Base-by-base conservation (phyloP, 2,329 filamentous ascomycete species). In the Pleurostoma richardsiae region DNA sequence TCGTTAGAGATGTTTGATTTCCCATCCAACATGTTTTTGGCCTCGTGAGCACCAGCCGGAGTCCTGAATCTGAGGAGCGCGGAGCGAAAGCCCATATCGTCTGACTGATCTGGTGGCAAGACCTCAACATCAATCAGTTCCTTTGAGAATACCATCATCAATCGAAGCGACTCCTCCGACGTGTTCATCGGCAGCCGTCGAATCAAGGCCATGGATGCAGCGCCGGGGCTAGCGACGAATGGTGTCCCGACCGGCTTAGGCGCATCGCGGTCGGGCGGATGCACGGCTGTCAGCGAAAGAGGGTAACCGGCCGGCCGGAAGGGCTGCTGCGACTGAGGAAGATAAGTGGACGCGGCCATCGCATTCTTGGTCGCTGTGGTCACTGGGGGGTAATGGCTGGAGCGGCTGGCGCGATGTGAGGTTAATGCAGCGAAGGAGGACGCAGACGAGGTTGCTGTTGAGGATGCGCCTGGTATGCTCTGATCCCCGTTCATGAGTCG, bases 101-200 rank as follows among this genome's bases (percentile, higher is more conserved):
- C 67, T 5, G 74, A 73, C 47, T 70, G 64, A 28, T 80, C 72
- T 28, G 65, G 52, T 1, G 75, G 65, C 4, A 82, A 61, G 29
- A 83, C 62, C 53, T 81, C 71, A 19, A 77, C 68, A 40, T 71
- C 67, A 36, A 71, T 59, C 10, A 81, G 64, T 36, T 82, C 78
- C 54, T 82, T 71, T 44, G 76, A 79, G 64, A 78, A 82, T 39
- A 80, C 67, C 31, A 80, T 68, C 78, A 83, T 82, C 30, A 79
- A 61, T 41, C 73, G 69, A 44, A 84, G 56, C 28, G 71, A 70
- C 43, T 81, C 73, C 43, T 80, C 73, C 1, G 74, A 73, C 3
- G 74, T 79, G 54, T 76, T 74, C 43, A 68, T 52, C 2, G 80
- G 79, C 10, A 84, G 67, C 52, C 73, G 70, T 44, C 76, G 75